Conservation (phyloP, 208 protist genomes). For the Crithidia brevicula region DNA sequence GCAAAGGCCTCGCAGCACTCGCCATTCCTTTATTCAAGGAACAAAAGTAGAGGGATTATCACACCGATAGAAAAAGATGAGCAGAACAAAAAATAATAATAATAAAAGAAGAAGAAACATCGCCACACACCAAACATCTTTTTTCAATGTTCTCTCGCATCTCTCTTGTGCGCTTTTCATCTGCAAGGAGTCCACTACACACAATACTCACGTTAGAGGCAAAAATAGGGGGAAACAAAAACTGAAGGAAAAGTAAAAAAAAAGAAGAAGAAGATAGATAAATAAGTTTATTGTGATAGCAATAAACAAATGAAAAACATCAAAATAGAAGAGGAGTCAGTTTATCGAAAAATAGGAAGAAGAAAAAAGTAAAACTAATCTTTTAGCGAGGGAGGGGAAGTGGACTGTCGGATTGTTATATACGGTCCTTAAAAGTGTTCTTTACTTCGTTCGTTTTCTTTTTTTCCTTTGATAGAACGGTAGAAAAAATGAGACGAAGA, state of each 20-base stretch:
- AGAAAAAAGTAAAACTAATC: not conserved
- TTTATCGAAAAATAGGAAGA: not conserved
- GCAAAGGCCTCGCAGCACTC: no score
- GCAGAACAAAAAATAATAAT: not conserved
- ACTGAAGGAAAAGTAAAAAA: not conserved
- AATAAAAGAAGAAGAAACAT: slow-evolving; percentile 1
- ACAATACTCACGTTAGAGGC: no score
- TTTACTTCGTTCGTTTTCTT: not conserved
- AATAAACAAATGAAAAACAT: slow-evolving; percentile 13
- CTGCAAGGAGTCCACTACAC: no score
- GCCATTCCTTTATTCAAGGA: no score
- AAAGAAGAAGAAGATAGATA: no score
- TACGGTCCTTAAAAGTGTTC: not conserved
- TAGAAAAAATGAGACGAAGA: slow-evolving; percentile 2
- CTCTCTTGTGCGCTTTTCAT: no score
- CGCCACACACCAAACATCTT: no score
- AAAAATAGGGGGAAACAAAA: no score
- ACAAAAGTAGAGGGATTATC: no score
- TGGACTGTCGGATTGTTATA: slow-evolving; percentile 9
- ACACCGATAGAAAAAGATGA: no score
- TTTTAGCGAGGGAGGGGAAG: not conserved
- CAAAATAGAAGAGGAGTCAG: not conserved
- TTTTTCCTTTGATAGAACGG: not conserved
- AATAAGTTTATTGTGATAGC: slow-evolving; percentile 6
- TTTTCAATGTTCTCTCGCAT: no score